Evolutionary conservation across 2,329 filamentous ascomycete genomes (phyloP), one percentile per base, ranked within the genome.

Genomic region (Microcyclospora pomicola): DNA sequence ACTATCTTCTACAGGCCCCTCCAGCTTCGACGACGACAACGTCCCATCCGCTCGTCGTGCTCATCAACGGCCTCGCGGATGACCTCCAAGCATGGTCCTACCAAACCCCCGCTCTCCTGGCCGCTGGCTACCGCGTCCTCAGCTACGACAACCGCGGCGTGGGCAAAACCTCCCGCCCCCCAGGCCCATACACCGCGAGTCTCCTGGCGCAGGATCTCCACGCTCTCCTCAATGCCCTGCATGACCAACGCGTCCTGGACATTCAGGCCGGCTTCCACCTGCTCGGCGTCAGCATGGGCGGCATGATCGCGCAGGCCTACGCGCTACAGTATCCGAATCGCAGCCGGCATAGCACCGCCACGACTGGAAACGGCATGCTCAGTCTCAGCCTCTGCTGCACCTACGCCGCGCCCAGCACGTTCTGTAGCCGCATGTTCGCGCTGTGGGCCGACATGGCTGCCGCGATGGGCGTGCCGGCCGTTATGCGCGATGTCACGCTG

Each of bases 71-170:
- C 36, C 48, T 50, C 13, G 48, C 48, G 13, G 48, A 50, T 33
- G 47, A 49, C 27, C 39, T 45, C 12, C 14, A 35, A 37, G 45
- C 48, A 11, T 50, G 47, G 48, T 33, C 36, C 24, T 24, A 35
- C 35, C 42, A 49, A 37, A 36, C 46, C 24, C 39, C 45, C 13
- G 39, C 47, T 27, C 39, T 47, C 30, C 38, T 42, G 6, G 28
- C 34, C 15, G 40, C 43, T 29, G 45, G 47, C 33, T 51, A 42
- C 24, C 30, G 31, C 6, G 38, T 48, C 28, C 41, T 51, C 12
- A 33, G 40, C 38, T 51, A 46, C 40, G 49, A 51, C 43, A 51
- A 51, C 35, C 38, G 46, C 36, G 49, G 49, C 11, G 49, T 51
- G 9, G 49, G 49, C 32, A 37, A 41, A 14, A 35, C 40, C 14